phyloP scores from a whole-genome alignment of 352 stramenopile genomes.

The Plasmopara viticola region DNA sequence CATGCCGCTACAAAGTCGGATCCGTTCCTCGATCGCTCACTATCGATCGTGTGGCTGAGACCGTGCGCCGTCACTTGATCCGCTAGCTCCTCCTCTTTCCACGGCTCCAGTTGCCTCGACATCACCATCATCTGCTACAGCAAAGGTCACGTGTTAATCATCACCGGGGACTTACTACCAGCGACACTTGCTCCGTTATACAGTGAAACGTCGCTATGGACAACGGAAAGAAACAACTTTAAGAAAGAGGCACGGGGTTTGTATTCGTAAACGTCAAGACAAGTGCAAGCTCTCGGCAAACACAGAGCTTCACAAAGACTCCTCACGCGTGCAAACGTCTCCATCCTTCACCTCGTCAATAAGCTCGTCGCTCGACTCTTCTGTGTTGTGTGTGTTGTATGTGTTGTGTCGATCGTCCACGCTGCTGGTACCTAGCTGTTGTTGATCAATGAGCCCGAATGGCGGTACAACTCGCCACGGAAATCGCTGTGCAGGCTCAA shows the following conservation, averaged over 20 bases:
- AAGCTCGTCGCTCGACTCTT: conserved; percentile 5
- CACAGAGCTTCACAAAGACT: not conserved
- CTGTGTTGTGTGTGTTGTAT: conserved; percentile 23
- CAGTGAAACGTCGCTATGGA: conserved; percentile 15
- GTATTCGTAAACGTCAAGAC: conserved; percentile 14
- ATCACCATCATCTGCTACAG: no score
- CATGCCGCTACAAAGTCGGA: conserved; percentile 23
- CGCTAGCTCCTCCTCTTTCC: no score
- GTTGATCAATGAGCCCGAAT: conserved; percentile 39
- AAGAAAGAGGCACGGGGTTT: conserved; percentile 20
- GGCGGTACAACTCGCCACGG: conserved; percentile 33
- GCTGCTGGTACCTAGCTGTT: conserved; percentile 26
- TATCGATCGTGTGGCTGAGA: not conserved
- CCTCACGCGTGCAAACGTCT: not conserved
- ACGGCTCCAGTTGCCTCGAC: no score
- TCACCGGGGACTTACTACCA: no score
- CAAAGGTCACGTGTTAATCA: no score
- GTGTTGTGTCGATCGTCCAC: conserved; percentile 9
- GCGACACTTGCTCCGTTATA: no score
- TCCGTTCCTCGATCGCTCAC: not conserved
- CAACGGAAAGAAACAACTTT: conserved; percentile 4
- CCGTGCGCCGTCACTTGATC: no score
- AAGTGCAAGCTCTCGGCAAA: conserved; percentile 8
- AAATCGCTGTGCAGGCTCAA: conserved; percentile 27
- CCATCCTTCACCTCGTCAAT: not conserved